Evolutionary conservation across 805 yeast genomes (phyloP), one percentile per base, ranked within the genome.

Genomic region (Wickerhamomyces hampshirensis): DNA sequence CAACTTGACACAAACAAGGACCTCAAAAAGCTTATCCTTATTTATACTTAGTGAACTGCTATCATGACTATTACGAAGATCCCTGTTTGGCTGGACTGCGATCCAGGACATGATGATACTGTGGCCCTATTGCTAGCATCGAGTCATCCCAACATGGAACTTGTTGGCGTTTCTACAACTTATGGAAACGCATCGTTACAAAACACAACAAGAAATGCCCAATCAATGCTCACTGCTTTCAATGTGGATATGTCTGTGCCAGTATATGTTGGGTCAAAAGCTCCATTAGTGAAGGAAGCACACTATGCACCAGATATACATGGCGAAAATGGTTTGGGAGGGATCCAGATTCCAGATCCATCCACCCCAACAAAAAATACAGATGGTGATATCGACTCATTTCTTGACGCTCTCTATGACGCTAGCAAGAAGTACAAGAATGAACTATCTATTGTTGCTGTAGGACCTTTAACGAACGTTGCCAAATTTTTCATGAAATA

Each of bases 51-150:
- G n/a, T n/a, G n/a, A n/a, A n/a, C n/a, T n/a, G n/a, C n/a, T 18
- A 21, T 24, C 18, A 37, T 37, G 40, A 37, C 43, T 6, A 21
- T 26, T 16, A 26, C 43, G 5, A 42, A 43, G 31, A 72, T 78
- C 15, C 94, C 95, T 0, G 51, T 87, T 5, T 87, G 95, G 95
- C 58, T 87, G 10, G 96, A 87, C 59, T 87, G 96, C 58, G 96
- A 87, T 53, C 95, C 95, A 0, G 95, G 96, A 2, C 93, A 83
- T 51, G 96, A 87, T 53, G 96, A 87, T 50, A 80, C 84, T 2
- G 71, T 84, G 30, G 95, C 93, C 4, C 66, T 87, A 6, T 60
- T 84, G 8, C 45, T 87, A 18, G 76, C 85, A 0, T 63, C 75
- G 6, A 74, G 71, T 50, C 72, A 77, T 44, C 84, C 86, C 0